Evolutionary conservation across 768 basidiomycete species (phyloP).

Genomic region (Amylocystis lapponica): DNA sequence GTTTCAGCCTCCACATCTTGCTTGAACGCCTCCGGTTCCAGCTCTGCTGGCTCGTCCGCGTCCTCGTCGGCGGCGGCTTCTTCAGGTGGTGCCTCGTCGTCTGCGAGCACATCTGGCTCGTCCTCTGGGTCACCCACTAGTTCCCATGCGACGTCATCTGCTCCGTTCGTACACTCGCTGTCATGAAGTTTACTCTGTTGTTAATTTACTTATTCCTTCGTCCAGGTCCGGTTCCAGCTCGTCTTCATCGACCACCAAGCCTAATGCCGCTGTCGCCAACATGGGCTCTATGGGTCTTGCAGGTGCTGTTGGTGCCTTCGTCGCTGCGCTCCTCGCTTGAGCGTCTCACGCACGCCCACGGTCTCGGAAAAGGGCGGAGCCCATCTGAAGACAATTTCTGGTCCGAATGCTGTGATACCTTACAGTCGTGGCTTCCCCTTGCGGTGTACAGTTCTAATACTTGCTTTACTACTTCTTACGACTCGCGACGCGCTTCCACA

Average conservation of each 20-base stretch:
- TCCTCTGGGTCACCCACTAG: conserved; percentile 2
- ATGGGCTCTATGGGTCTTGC: conserved; percentile 28
- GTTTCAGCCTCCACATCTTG: conserved; percentile 31
- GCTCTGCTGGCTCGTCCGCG: conserved; percentile 3
- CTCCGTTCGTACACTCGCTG: too few species aligned
- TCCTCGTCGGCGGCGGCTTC: conserved; percentile 2
- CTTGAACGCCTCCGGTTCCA: conserved; percentile 18
- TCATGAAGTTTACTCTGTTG: too few species aligned
- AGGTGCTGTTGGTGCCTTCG: conserved; percentile 32
- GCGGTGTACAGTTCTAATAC: background rate
- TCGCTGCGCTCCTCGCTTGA: conserved; percentile 32
- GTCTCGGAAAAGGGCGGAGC: conserved; percentile 1
- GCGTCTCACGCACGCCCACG: background rate
- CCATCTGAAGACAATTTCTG: background rate
- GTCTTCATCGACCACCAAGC: conserved; percentile 1
- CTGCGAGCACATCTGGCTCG: background rate
- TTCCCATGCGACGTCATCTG: background rate
- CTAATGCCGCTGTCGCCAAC: conserved; percentile 25
- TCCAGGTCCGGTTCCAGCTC: conserved; percentile 1
- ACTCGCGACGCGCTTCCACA: background rate
- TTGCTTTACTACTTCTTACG: background rate
- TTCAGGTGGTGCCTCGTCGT: conserved; percentile 1
- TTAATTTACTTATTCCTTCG: background rate
- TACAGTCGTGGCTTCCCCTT: background rate
- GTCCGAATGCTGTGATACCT: conserved; percentile 1